Evolutionary conservation across 371 early-diverging fungal genomes (phyloP), one percentile per base, ranked within the genome.

Genomic region (Chytridium lagenaria): DNA sequence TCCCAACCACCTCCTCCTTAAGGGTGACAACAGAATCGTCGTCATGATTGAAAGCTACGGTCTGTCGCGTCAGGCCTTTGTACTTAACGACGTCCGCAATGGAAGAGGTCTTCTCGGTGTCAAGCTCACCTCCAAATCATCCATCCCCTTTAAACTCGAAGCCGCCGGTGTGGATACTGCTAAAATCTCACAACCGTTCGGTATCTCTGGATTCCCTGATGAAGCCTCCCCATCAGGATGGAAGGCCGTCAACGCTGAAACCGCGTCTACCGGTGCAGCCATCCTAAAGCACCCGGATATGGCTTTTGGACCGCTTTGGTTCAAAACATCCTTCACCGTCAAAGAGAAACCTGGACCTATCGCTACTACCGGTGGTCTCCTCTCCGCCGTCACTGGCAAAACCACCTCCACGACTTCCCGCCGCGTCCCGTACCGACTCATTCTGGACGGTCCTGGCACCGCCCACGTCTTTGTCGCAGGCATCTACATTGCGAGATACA

Each of bases 81-180:
- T 91, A 2, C 84, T 91, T 80, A 89, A 93, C 72, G 94, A 95
- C 73, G 88, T 91, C 28, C 88, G 91, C 5, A 91, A 90, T 70
- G 90, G 91, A 30, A 84, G 94, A 19, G 95, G 95, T 10, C 81
- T 94, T 31, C 80, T 92, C 37, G 85, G 85, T 1, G 90, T 90
- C 0, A 81, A 78, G 26, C 74, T 91, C 36, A 67, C 70, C 31
- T 90, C 91, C 1, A 79, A 71, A 76, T 78, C 40, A 72, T 74
- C 69, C 74, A 76, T 73, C 64, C 57, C 37, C 49, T 70, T 50
- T 73, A 77, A 28, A 80, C 92, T 94, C 92, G 79, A 88, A 59
- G 88, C 92, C n/a, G 80, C 90, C n/a, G 94, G 95, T 28, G 90
- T 93, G 0, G 92, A 93, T 80, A 90, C 90, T 28, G 31, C 50